Base-by-base conservation (phyloP, 1,284 basidiomycete species). In the Austroboletus novae-zelandiae region DNA sequence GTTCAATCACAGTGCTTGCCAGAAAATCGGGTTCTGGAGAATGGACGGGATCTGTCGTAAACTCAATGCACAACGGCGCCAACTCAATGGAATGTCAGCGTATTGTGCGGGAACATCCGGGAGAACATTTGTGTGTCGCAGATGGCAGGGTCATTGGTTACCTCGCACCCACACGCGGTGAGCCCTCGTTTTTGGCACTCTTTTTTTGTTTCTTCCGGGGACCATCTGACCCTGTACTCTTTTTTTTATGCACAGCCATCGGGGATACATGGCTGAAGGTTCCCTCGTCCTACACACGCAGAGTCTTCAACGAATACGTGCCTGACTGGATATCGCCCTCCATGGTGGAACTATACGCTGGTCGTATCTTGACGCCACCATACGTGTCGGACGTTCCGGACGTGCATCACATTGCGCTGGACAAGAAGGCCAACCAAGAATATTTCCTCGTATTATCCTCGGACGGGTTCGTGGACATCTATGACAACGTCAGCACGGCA, bases 221-320 rank as follows among this genome's bases (percentile, higher is more conserved):
- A 41, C 40, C 15, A 30, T 47, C 52, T 63, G 61, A 66, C 57
- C 63, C 58, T 65, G 57, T 42, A 41, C 30, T 23, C 40, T 47
- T 52, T 25, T 23, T 17, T 29, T 31, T 18, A 45, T 36, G 39
- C 53, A 51, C 53, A 86, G 84, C 83, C 25, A 60, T 87, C 47
- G 84, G 84, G 14, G 84, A 86, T 61, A 76, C 73, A 36, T 77
- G 76, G 67, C 73, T 86, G 58, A 87, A 87, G 62, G 66, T 87
- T 13, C 81, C 84, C 9, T 68, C 74, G 4, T 47, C 73, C 5
- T 86, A 82, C 61, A 81, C 82, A 17, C 69, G 75, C 44, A 73
- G 76, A 9, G 69, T 81, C 14, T 81, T 86, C 55, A 62, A 71
- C 8, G 71, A 74, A 48, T 62, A 78, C 47, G 63, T 71, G 23